A percentile compares a stretch with the other conserved stretches of the same genome.
Evolutionary conservation across 495 filamentous ascomycete species (phyloP).

Genomic region (Choiromyces venosus): DNA sequence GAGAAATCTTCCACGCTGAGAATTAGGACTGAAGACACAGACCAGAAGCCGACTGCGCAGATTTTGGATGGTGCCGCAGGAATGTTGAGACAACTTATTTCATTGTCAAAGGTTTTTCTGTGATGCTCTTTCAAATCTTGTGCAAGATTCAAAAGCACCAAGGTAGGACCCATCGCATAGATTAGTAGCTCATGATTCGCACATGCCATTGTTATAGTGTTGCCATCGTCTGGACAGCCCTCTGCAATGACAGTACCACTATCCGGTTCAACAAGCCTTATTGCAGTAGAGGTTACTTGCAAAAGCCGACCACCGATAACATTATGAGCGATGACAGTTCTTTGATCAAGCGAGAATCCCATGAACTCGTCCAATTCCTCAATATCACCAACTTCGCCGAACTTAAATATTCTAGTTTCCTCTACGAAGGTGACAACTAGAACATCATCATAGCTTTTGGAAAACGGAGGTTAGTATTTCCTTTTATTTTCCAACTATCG

Average conservation of each 20-base stretch:
- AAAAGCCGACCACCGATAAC: constrained; percentile 59
- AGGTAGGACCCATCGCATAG: constrained; percentile 63
- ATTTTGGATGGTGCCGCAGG: constrained; percentile 47
- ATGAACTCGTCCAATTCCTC: constrained; percentile 74
- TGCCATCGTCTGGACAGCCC: constrained; percentile 55
- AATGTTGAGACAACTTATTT: constrained; percentile 78
- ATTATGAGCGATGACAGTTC: constrained; percentile 66
- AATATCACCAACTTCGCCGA: constrained; percentile 67
- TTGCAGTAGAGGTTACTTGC: constrained; percentile 67
- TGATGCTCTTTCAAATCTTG: constrained; percentile 53
- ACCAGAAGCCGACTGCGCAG: constrained; percentile 81
- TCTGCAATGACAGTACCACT: constrained; percentile 61
- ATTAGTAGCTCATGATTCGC: constrained; percentile 62
- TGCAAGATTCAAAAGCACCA: constrained; percentile 61
- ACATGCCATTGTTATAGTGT: constrained; percentile 70
- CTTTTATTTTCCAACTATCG: constrained; percentile 46
- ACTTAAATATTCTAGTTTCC: constrained; percentile 77
- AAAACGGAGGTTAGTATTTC: constrained; percentile 39
- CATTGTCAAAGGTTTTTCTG: constrained; percentile 56
- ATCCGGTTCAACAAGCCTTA: constrained; percentile 61
- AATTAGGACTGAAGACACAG: constrained; percentile 65
- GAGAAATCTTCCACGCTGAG: constrained; percentile 60
- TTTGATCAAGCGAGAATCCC: constrained; percentile 62
- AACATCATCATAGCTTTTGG: constrained; percentile 53
- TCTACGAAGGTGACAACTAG: constrained; percentile 74